phyloP scores from a whole-genome alignment of 148 eudicot genomes.

The Rhododendron simsii region DNA sequence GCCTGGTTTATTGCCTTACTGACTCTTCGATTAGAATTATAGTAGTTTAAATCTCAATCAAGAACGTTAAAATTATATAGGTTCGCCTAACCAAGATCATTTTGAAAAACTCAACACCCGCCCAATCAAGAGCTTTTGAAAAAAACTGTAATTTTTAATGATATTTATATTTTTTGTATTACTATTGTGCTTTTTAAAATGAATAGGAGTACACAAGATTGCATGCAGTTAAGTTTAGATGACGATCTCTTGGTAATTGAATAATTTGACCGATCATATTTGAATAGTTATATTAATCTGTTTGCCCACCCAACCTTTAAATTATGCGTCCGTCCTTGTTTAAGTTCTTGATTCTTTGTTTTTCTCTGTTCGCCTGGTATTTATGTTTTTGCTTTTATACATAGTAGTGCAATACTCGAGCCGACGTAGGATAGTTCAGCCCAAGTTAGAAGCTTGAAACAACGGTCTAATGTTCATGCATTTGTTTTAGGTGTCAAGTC shows the following conservation, averaged over 20 bases:
- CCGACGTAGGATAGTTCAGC: background rate
- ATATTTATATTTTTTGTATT: no score
- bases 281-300: background rate
- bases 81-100: no score
- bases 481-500: conserved; percentile 38
- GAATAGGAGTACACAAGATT: background rate
- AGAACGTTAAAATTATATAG: no score
- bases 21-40: no score
- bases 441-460: background rate
- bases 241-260: background rate
- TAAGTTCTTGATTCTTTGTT: background rate
- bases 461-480: conserved; percentile 15
- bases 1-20: no score
- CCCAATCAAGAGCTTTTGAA: background rate
- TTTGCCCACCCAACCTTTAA: background rate
- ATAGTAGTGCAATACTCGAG: background rate
- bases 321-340: background rate
- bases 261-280: background rate
- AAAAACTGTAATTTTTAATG: background rate
- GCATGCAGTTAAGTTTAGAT: background rate
- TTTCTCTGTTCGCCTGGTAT: background rate
- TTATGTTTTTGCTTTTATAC: background rate
- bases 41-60: no score
- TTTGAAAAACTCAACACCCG: background rate
- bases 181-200: background rate